phyloP scores from a whole-genome alignment of 495 filamentous ascomycete genomes.

The Penicillium dipodomyicola region DNA sequence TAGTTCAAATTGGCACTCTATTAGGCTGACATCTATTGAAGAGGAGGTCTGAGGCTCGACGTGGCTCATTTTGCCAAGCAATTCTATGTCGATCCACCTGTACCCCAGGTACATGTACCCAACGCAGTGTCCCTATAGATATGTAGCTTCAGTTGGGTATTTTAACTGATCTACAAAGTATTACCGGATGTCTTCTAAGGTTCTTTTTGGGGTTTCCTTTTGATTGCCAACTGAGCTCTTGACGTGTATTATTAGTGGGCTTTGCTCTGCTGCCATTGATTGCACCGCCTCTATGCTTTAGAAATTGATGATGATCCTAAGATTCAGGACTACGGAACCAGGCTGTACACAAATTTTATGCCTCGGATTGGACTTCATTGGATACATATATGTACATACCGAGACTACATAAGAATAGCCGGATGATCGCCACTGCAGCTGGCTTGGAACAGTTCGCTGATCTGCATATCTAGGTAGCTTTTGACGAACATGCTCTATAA shows the following conservation, averaged over 20 bases:
- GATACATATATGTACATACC: no score
- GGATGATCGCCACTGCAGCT: background rate
- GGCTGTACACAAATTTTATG: background rate
- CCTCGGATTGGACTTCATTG: background rate
- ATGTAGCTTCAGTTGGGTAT: background rate
- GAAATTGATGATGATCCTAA: background rate
- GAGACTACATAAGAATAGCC: background rate
- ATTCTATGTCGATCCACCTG: background rate
- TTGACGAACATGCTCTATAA: background rate
- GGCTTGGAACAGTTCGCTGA: background rate
- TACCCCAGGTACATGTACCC: background rate
- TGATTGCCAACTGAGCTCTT: background rate
- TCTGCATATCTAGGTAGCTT: background rate
- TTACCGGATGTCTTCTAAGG: background rate
- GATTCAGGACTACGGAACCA: background rate
- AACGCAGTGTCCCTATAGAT: background rate
- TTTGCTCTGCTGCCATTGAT: background rate
- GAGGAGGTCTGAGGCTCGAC: constrained; percentile 1
- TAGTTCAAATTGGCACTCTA: background rate
- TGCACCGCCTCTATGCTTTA: background rate
- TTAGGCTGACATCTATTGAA: constrained; percentile 1
- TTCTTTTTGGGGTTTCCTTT: background rate
- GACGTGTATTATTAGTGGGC: background rate
- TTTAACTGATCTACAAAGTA: background rate
- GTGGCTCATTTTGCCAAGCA: constrained; percentile 4